These are phyloP conservation scores for Trypanosoma theileri DNA, from an alignment of 208 protist genomes.

Conservation along the genomic window DNA sequence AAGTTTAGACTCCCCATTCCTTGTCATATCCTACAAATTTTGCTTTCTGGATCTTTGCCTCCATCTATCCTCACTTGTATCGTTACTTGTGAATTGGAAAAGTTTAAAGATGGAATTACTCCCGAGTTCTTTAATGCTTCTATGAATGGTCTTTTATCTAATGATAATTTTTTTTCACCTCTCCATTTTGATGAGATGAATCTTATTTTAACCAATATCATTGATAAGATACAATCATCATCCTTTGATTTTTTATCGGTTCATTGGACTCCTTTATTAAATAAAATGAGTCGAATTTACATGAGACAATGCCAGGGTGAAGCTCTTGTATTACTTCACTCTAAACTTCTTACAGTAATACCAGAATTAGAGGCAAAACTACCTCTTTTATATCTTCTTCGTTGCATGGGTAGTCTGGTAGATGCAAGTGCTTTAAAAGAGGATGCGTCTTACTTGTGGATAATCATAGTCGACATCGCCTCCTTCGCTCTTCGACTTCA, in stretches of 20 bases:
- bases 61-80: conserved; percentile 21
- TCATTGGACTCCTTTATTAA: conserved; percentile 75
- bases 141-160: conserved; percentile 54
- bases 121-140: conserved; percentile 33
- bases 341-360: conserved; percentile 33
- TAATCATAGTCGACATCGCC: conserved; percentile 38
- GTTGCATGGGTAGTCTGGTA: conserved; percentile 61
- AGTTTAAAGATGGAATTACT: conserved; percentile 20
- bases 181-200: conserved; percentile 53
- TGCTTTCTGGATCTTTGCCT: conserved; percentile 8
- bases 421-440: conserved; percentile 29
- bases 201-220: conserved; percentile 28
- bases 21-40: conserved; percentile 18
- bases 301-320: conserved; percentile 42
- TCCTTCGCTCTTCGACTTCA: conserved; percentile 49
- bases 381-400: conserved; percentile 58
- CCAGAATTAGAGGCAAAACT: conserved; percentile 59
- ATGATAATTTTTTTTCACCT: conserved; percentile 71
- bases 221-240: conserved; percentile 18
- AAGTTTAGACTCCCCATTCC: conserved; percentile 13
- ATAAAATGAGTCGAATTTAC: conserved; percentile 77
- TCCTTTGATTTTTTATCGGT: conserved; percentile 54
- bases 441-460: conserved; percentile 29
- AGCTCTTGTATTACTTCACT: conserved; percentile 40
- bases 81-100: conserved; percentile 27